phyloP scores from a whole-genome alignment of 495 filamentous ascomycete genomes.

The Xylaria acuta region DNA sequence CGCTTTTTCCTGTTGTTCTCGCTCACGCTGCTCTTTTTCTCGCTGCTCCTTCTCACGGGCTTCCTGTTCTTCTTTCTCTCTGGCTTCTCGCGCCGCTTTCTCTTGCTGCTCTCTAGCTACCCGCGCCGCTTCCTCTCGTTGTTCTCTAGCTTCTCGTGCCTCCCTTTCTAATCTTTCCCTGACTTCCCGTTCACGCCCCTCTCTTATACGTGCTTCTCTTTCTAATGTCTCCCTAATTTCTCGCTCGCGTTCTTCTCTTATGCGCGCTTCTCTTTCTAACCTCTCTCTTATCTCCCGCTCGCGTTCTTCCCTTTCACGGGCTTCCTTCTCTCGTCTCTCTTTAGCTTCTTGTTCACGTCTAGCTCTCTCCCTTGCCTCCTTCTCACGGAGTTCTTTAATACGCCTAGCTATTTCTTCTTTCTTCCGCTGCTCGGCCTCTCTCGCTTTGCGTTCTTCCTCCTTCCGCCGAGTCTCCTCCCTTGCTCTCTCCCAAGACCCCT shows the following conservation, averaged over 20 bases:
- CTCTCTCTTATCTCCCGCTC: constrained; percentile 49
- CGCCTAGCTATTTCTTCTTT: constrained; percentile 59
- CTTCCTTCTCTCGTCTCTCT: constrained; percentile 44
- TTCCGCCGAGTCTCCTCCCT: constrained; percentile 69
- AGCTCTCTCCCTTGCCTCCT: constrained; percentile 65
- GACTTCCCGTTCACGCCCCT: constrained; percentile 55
- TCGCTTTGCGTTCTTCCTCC: constrained; percentile 66
- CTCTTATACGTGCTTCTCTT: constrained; percentile 41
- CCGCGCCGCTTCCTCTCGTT: constrained; percentile 50
- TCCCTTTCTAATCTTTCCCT: constrained; percentile 46
- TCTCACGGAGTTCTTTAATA: constrained; percentile 62
- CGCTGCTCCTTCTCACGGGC: constrained; percentile 42
- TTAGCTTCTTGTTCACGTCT: constrained; percentile 58
- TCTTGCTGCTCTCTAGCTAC: constrained; percentile 48
- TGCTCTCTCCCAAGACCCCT: constrained; percentile 72
- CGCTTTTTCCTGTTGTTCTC: constrained; percentile 42
- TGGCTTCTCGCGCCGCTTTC: constrained; percentile 41
- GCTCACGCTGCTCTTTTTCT: constrained; percentile 42
- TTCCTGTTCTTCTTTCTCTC: constrained; percentile 51
- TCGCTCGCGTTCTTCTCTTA: constrained; percentile 55
- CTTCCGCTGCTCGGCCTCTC: constrained; percentile 54
- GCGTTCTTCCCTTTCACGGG: constrained; percentile 44
- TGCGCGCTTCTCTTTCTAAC: constrained; percentile 54
- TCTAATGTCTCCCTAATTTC: constrained; percentile 45
- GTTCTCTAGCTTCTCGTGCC: constrained; percentile 46